Percentiles rank a stretch among this genome's conserved stretches.
Conservation (phyloP, 1,139 yeast genomes). For the Candida mesenterica region DNA sequence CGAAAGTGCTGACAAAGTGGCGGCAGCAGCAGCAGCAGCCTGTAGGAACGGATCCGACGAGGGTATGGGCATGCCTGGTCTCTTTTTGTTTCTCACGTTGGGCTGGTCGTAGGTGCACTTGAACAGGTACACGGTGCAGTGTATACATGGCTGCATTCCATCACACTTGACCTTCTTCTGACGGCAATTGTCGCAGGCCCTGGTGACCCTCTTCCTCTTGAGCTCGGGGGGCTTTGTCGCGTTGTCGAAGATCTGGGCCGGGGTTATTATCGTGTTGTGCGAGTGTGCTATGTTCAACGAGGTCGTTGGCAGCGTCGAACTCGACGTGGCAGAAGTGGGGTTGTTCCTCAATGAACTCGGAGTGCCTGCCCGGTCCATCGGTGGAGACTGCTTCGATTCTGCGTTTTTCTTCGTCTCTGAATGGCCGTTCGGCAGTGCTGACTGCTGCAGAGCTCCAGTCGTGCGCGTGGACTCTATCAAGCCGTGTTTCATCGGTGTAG, state of each 20-base stretch:
- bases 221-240: constrained; percentile 16
- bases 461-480: background rate
- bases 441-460: background rate
- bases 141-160: constrained; percentile 83
- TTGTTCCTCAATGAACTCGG: constrained; percentile 10
- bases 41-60: constrained; percentile 15
- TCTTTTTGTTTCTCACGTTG: constrained; percentile 54
- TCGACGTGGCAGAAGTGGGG: background rate
- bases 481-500: background rate
- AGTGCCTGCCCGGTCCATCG: too few species aligned
- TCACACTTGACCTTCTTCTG: constrained; percentile 84
- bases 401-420: background rate
- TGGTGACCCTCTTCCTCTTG: constrained; percentile 74
- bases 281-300: background rate
- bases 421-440: background rate
- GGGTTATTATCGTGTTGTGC: background rate
- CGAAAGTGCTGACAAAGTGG: constrained; percentile 9
- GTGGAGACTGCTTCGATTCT: too few species aligned
- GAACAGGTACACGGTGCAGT: constrained; percentile 85
- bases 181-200: constrained; percentile 83
- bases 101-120: constrained; percentile 72
- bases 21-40: constrained; percentile 18
- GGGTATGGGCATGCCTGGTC: constrained; percentile 34
- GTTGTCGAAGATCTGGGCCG: background rate
- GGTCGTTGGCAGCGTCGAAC: background rate